A percentile compares a stretch with the other conserved stretches of the same genome.
phyloP scores from a whole-genome alignment of 1,139 yeast species.

The Pichia sp. region DNA sequence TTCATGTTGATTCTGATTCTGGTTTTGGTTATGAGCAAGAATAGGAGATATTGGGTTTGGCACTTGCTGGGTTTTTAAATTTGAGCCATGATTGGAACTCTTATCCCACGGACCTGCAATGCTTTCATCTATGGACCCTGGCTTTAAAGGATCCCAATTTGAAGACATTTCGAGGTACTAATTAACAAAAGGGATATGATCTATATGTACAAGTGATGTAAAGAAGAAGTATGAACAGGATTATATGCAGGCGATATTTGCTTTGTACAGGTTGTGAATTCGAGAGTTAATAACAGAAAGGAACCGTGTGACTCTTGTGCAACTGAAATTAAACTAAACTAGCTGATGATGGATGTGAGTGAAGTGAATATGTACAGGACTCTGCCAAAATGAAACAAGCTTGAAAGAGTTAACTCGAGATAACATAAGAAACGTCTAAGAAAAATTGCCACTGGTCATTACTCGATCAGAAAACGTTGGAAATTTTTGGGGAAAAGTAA shows the following conservation, averaged over 20 bases:
- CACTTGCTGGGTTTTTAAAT: conserved; percentile 14
- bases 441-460: neutral
- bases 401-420: too few relatives aligned
- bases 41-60: conserved; percentile 19
- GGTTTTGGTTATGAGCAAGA: conserved; percentile 8
- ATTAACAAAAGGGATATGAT: neutral
- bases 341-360: too few relatives aligned
- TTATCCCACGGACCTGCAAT: conserved; percentile 26
- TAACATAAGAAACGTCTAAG: neutral
- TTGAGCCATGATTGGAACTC: conserved; percentile 16
- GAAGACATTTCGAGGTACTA: conserved; percentile 13
- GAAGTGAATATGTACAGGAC: conserved; percentile 10
- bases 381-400: too few relatives aligned
- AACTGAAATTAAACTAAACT: too few relatives aligned
- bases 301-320: too few relatives aligned
- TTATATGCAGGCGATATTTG: neutral
- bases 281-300: too few relatives aligned
- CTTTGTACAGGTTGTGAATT: neutral
- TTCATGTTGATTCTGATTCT: conserved; percentile 26
- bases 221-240: neutral
- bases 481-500: too few relatives aligned
- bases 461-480: too few relatives aligned
- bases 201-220: neutral
- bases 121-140: conserved; percentile 21
- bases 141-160: conserved; percentile 20